phyloP scores from a whole-genome alignment of 805 yeast genomes.

The Blastobotrys chiropterorum region DNA sequence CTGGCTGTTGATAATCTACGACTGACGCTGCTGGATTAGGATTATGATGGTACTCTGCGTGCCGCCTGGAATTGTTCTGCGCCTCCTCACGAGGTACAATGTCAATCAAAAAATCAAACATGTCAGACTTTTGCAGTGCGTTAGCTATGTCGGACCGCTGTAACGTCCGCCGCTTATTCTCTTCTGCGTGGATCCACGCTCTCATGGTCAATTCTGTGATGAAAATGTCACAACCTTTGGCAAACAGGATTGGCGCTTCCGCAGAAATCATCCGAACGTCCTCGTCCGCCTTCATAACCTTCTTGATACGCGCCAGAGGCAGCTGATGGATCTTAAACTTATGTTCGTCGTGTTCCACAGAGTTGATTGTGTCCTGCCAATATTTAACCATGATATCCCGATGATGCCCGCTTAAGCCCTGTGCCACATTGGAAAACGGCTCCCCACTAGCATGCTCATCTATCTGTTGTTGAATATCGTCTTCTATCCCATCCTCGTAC shows the following conservation, averaged over 20 bases:
- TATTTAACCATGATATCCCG: constrained; percentile 88
- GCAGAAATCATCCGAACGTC: constrained; percentile 97
- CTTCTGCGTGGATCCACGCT: constrained; percentile 99
- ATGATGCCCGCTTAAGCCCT: constrained; percentile 77
- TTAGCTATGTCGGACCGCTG: constrained; percentile 94
- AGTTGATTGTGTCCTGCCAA: constrained; percentile 94
- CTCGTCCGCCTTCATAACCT: constrained; percentile 96
- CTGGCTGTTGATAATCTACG: constrained; percentile 7
- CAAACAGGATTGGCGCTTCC: constrained; percentile 95
- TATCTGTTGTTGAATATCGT: background rate
- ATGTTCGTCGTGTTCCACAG: constrained; percentile 65
- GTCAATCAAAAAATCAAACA: constrained; percentile 96
- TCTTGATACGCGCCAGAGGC: constrained; percentile 93
- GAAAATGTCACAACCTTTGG: constrained; percentile 96
- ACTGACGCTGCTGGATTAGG: constrained; percentile 1
- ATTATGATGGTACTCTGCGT: constrained; percentile 1
- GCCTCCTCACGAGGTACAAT: constrained; percentile 90
- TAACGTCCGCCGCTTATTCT: constrained; percentile 86
- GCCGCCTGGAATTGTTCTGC: constrained; percentile 10
- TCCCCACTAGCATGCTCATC: constrained; percentile 36
- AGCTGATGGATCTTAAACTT: constrained; percentile 89
- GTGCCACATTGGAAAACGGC: constrained; percentile 85
- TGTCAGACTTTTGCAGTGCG: constrained; percentile 88
- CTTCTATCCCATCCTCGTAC: background rate
- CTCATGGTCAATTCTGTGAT: constrained; percentile 97